Conservation (phyloP, 2,329 filamentous ascomycete genomes). For the Lachnellula cervina region DNA sequence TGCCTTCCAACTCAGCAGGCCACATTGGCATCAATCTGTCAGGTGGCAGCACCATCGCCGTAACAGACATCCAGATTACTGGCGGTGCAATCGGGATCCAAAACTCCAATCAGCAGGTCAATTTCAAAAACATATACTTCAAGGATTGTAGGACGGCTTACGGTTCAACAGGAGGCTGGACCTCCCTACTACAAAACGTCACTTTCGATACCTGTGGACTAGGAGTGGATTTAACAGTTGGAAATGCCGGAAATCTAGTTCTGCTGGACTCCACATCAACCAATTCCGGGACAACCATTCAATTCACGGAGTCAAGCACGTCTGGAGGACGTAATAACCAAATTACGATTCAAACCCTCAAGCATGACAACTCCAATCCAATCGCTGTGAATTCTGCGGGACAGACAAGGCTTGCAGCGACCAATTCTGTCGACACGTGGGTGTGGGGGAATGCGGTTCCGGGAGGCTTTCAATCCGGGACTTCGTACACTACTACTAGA, state of each 20-base stretch:
- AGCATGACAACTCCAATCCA: background rate
- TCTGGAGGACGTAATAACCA: background rate
- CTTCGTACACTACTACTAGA: background rate
- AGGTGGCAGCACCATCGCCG: slow-evolving; percentile 15
- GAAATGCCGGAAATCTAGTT: background rate
- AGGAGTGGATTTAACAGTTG: slow-evolving; percentile 19
- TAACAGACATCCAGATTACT: slow-evolving; percentile 53
- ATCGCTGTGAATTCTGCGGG: background rate
- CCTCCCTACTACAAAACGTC: slow-evolving; percentile 1
- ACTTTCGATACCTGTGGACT: slow-evolving; percentile 26
- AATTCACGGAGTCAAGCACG: background rate
- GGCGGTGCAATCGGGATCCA: slow-evolving; percentile 56
- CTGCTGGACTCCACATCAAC: background rate
- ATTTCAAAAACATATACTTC: slow-evolving; percentile 40
- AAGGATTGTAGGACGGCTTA: background rate
- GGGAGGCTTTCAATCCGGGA: background rate
- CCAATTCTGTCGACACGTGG: background rate
- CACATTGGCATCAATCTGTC: slow-evolving; percentile 26
- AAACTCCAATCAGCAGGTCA: slow-evolving; percentile 58
- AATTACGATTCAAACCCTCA: background rate
- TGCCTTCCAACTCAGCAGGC: slow-evolving; percentile 26
- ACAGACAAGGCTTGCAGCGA: slow-evolving; percentile 1
- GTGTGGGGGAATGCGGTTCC: background rate
- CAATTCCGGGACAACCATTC: background rate
- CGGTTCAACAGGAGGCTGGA: background rate